phyloP scores from a whole-genome alignment of 371 early-diverging fungal species.

The Polyrhizophydium stewartii region DNA sequence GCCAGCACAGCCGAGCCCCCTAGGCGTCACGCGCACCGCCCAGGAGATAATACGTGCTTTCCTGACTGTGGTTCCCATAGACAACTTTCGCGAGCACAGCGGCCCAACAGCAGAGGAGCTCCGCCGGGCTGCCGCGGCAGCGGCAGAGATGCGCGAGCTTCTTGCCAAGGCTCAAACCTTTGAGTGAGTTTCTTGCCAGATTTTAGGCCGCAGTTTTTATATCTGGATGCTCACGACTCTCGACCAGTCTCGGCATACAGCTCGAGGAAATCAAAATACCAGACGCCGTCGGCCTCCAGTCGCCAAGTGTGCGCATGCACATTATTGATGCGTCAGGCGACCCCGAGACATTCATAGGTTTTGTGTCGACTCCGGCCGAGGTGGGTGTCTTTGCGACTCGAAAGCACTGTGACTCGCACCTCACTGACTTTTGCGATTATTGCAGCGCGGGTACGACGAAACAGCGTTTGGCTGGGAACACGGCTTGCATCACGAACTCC shows the following conservation, averaged over 20 bases:
- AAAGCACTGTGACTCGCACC: too few relatives aligned
- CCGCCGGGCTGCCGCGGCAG: neutral
- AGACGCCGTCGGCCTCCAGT: neutral
- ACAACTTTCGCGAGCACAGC: neutral
- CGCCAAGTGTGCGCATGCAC: neutral
- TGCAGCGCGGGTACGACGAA: too few relatives aligned
- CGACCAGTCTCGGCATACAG: neutral
- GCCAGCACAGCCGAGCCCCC: neutral
- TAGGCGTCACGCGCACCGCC: neutral
- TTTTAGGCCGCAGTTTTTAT: neutral
- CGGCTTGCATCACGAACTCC: neutral
- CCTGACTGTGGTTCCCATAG: neutral
- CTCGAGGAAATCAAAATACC: neutral
- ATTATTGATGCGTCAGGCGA: neutral
- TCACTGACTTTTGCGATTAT: too few relatives aligned
- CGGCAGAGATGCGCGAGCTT: neutral
- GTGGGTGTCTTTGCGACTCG: neutral
- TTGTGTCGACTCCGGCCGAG: neutral
- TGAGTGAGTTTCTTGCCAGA: too few relatives aligned
- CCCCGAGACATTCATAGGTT: neutral
- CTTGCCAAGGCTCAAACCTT: too few relatives aligned
- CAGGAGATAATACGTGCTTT: neutral
- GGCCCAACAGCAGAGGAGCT: neutral
- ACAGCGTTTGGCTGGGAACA: constrained; percentile 2
- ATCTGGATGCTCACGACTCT: neutral